Percentiles rank a stretch among this genome's conserved stretches.
Evolutionary conservation across 768 basidiomycete genomes (phyloP).

Genomic region (Leccinum broughii): DNA sequence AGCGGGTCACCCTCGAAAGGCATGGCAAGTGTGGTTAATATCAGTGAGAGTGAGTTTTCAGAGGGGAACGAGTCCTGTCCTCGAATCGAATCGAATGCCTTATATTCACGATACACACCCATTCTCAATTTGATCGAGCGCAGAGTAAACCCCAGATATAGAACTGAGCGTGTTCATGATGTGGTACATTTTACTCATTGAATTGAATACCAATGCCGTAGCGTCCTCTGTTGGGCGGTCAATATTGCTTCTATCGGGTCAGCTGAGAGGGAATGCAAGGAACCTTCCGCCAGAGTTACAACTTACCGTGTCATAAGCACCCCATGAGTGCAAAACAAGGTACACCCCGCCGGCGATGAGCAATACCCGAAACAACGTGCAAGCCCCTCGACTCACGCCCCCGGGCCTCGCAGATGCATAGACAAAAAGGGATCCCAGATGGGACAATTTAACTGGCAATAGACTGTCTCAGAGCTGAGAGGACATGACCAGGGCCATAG

Average conservation of each 20-base stretch:
- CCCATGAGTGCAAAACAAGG: not conserved
- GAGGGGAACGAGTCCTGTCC: not conserved
- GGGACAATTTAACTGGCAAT: too few species aligned
- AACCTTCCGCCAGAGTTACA: too few species aligned
- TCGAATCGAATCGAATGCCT: not conserved
- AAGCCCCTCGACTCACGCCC: too few species aligned
- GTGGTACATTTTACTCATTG: not conserved
- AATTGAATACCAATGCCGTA: too few species aligned
- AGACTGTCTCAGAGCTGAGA: too few species aligned
- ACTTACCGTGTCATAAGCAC: too few species aligned
- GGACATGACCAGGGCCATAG: too few species aligned
- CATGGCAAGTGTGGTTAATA: not conserved
- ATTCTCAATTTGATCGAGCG: not conserved
- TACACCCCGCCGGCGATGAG: not conserved
- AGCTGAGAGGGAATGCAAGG: too few species aligned
- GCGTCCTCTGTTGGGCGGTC: too few species aligned
- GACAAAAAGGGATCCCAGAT: too few species aligned
- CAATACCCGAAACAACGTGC: not conserved
- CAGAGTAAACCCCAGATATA: not conserved
- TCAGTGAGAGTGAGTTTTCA: not conserved
- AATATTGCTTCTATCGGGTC: too few species aligned
- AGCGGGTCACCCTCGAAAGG: constrained; percentile 20
- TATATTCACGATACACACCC: not conserved
- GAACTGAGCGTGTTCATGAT: not conserved
- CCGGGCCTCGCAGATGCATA: too few species aligned